Conservation (phyloP, 495 filamentous ascomycete species). For the Friedmanniomyces simplex region DNA sequence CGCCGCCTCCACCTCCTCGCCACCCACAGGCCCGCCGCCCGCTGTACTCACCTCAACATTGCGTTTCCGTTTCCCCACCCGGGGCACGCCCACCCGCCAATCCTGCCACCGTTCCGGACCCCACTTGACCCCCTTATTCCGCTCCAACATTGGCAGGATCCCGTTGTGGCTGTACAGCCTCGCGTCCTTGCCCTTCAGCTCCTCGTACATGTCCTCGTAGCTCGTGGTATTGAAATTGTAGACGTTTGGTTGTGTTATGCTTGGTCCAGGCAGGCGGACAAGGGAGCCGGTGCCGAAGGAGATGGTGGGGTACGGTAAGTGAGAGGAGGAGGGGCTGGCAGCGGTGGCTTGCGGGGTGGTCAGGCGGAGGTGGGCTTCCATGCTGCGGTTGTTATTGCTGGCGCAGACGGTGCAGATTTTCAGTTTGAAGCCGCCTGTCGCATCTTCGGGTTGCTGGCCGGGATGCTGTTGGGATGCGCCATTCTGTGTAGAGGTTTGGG, state of each 20-base stretch:
- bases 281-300: slow-evolving; percentile 96
- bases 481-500: neutral
- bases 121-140: slow-evolving; percentile 86
- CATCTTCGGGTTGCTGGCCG: neutral
- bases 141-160: slow-evolving; percentile 85
- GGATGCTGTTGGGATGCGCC: neutral
- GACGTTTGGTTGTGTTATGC: slow-evolving; percentile 86
- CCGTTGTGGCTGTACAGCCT: slow-evolving; percentile 86
- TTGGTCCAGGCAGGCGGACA: slow-evolving; percentile 86
- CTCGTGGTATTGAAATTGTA: slow-evolving; percentile 94
- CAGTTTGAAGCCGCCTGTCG: slow-evolving; percentile 32
- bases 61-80: slow-evolving; percentile 46
- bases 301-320: slow-evolving; percentile 70
- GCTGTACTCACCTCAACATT: neutral
- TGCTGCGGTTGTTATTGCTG: slow-evolving; percentile 66
- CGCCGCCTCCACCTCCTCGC: slow-evolving; percentile 4
- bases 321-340: neutral
- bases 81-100: slow-evolving; percentile 79
- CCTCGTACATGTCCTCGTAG: slow-evolving; percentile 84
- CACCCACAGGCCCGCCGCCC: too few species aligned
- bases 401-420: slow-evolving; percentile 98
- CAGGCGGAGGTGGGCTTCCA: slow-evolving; percentile 93
- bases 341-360: slow-evolving; percentile 44
- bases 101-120: slow-evolving; percentile 97
- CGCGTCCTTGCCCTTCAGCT: slow-evolving; percentile 74